Evolutionary conservation across 1,139 yeast genomes (phyloP).

Genomic region (Lodderomyces pseudojiufengensis): DNA sequence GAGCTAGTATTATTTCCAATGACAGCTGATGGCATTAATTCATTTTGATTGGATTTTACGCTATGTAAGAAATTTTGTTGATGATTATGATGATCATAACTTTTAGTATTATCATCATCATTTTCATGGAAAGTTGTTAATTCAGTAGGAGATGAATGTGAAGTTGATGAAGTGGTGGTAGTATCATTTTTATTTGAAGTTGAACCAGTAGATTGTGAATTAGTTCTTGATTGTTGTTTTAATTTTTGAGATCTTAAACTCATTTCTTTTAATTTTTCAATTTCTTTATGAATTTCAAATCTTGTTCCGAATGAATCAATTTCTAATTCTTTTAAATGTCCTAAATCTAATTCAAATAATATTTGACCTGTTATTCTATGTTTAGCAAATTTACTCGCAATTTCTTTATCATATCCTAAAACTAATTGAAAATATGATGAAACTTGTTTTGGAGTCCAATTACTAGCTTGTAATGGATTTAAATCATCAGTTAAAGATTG

Average conservation of each 20-base stretch:
- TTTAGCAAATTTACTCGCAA: slow-evolving; percentile 74
- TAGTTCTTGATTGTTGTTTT: slow-evolving; percentile 8
- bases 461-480: slow-evolving; percentile 47
- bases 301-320: slow-evolving; percentile 93
- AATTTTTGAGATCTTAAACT: slow-evolving; percentile 12
- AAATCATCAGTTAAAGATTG: slow-evolving; percentile 31
- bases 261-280: slow-evolving; percentile 58
- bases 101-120: slow-evolving; percentile 10
- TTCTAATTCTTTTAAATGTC: slow-evolving; percentile 85
- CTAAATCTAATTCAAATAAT: slow-evolving; percentile 76
- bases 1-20: slow-evolving; percentile 5
- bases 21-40: slow-evolving; percentile 16
- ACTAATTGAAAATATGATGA: slow-evolving; percentile 63
- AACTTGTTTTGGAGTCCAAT: slow-evolving; percentile 90
- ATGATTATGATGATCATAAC: no score
- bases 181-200: slow-evolving; percentile 9
- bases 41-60: slow-evolving; percentile 4
- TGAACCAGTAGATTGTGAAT: slow-evolving; percentile 9
- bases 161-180: slow-evolving; percentile 6
- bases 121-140: slow-evolving; percentile 10
- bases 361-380: slow-evolving; percentile 90
- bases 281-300: slow-evolving; percentile 85
- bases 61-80: neutral
- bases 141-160: slow-evolving; percentile 13
- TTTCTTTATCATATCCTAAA: slow-evolving; percentile 67